Percentiles rank a stretch among this genome's conserved stretches.
phyloP scores from a whole-genome alignment of 2,329 filamentous ascomycete species.

The Macrophomina pseudophaseolina region DNA sequence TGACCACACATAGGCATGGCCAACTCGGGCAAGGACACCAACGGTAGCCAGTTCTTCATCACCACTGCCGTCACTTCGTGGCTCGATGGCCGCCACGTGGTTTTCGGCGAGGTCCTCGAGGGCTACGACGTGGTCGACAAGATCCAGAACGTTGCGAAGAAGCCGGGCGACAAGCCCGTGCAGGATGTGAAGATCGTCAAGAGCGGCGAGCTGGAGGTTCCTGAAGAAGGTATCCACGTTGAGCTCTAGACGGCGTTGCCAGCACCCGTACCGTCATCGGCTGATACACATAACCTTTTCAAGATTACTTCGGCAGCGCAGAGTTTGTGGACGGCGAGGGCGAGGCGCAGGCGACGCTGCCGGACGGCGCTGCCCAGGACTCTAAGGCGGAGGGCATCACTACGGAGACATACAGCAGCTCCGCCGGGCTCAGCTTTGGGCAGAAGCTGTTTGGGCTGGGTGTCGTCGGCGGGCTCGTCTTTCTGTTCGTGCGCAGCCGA shows the following conservation, averaged over 20 bases:
- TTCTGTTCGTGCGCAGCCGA: conserved; percentile 47
- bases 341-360: conserved; percentile 38
- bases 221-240: conserved; percentile 90
- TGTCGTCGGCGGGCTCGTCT: conserved; percentile 50
- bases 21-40: conserved; percentile 69
- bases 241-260: conserved; percentile 66
- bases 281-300: conserved; percentile 46
- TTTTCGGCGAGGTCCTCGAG: conserved; percentile 87
- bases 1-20: conserved; percentile 62
- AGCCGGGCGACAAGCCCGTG: conserved; percentile 69
- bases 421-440: conserved; percentile 47
- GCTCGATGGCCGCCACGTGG: conserved; percentile 82
- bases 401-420: conserved; percentile 19
- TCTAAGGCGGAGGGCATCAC: not conserved
- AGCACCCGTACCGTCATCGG: conserved; percentile 42
- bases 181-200: conserved; percentile 76
- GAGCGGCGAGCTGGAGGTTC: conserved; percentile 82
- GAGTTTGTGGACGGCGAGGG: conserved; percentile 42
- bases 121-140: conserved; percentile 80
- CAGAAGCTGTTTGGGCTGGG: conserved; percentile 54
- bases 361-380: not conserved
- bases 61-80: conserved; percentile 70
- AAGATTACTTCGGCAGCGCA: conserved; percentile 52
- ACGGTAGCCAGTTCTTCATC: conserved; percentile 76
- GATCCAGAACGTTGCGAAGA: conserved; percentile 75